Evolutionary conservation across 768 basidiomycete genomes (phyloP).

Genomic region (Boletus huronensis): DNA sequence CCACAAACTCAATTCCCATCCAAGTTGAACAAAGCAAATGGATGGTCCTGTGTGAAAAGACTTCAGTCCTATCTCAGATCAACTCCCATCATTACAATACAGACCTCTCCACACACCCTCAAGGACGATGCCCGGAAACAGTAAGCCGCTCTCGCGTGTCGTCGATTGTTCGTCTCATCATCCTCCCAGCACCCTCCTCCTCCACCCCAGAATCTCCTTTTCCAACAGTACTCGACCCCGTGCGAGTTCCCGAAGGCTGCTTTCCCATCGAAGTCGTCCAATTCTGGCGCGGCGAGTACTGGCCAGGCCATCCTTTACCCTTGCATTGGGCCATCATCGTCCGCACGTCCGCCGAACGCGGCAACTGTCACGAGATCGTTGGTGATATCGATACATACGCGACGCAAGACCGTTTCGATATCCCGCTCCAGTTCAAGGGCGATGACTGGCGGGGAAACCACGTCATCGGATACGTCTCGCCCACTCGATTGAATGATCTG

Average conservation of each 20-base stretch:
- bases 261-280: conserved; percentile 28
- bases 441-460: conserved; percentile 27
- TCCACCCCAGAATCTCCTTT: background rate
- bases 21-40: background rate
- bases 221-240: conserved; percentile 10
- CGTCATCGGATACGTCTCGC: conserved; percentile 22
- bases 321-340: conserved; percentile 30
- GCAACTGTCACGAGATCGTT: conserved; percentile 29
- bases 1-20: background rate
- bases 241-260: conserved; percentile 14
- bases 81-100: background rate
- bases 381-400: conserved; percentile 26
- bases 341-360: conserved; percentile 17
- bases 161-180: background rate
- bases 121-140: conserved; percentile 2
- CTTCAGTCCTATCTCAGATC: too few species aligned
- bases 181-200: background rate
- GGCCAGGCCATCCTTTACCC: conserved; percentile 10
- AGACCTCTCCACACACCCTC: background rate
- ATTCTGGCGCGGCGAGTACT: conserved; percentile 28
- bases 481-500: conserved; percentile 12
- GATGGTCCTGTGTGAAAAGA: background rate
- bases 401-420: conserved; percentile 14
- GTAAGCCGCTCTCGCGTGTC: background rate
- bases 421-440: conserved; percentile 3